Base-by-base conservation (phyloP, 129 eudicot genomes). In the Pittosporum tobira region DNA sequence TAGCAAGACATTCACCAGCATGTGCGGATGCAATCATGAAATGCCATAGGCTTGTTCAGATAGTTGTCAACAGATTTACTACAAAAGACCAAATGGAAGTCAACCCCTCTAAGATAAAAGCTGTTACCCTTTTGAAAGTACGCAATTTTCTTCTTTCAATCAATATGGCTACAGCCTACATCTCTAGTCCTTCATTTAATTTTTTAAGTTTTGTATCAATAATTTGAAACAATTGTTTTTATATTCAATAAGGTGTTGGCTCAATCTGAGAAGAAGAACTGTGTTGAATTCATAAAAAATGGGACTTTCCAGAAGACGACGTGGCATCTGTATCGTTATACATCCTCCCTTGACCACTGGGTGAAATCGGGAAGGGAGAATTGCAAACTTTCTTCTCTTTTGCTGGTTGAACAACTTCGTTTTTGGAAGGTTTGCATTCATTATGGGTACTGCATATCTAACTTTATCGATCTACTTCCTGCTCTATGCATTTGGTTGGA, bases 1-100 rank as follows among this genome's bases (percentile, higher is more conserved):
- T 91, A 65, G 94, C 88, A 61, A 81, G 96, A 69, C 94, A 87
- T 78, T 87, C 99, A 36, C 94, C 94, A 37, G 75, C 94, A 57
- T 87, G 94, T 72, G 79, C 94, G 65, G 77, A 81, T 79, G 96
- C 94, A 78, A 63, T 91, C 40, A 67, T 75, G 79, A 88, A 79
- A 44, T 83, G 90, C 56, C 76, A 72, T 56, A 81, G 86, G 81
- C 94, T 91, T 72, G 78, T 91, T 68, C 77, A 87, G 64, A 78
- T 78, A 19, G 31, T 91, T 65, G 76, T 80, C 13, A 62, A 72
- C 57, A 76, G 91, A 67, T 91, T 91, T 62, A 54, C 74, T 20
- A 54, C 66, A 54, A 77, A 77, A 51, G 83, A 87, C 61, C 84
- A 70, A 58, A 70, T 61, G 64, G 80, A 71, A 49, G 73, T 81